These are phyloP conservation scores for Hirsutella minnesotensis DNA, from an alignment of 2,329 filamentous ascomycete genomes.

Conservation along the genomic window DNA sequence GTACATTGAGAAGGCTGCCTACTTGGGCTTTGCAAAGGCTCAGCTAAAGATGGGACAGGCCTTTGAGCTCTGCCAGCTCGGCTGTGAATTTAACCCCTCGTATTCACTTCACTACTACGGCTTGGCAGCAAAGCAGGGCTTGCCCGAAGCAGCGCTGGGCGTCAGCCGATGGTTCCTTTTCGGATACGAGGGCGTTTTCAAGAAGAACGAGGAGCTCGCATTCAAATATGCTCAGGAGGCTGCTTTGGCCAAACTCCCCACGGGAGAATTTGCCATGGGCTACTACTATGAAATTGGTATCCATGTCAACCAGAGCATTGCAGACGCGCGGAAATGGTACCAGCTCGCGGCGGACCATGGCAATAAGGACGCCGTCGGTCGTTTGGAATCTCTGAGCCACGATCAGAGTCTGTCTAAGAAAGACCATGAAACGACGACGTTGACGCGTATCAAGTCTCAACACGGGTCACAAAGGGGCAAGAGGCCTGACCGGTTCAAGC, in stretches of 20 bases:
- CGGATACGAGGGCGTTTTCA: conserved; percentile 81
- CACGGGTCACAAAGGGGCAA: conserved; percentile 57
- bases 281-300: conserved; percentile 98
- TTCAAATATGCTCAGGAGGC: conserved; percentile 86
- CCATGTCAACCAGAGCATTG: conserved; percentile 70
- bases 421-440: conserved; percentile 86
- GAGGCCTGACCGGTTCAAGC: conserved; percentile 48
- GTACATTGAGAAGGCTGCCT: conserved; percentile 94
- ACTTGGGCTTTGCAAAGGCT: conserved; percentile 89
- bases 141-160: conserved; percentile 86
- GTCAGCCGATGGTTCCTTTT: conserved; percentile 99
- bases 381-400: conserved; percentile 74
- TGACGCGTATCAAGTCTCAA: conserved; percentile 75
- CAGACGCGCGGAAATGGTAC: conserved; percentile 82
- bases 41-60: conserved; percentile 96
- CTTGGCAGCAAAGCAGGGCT: conserved; percentile 80
- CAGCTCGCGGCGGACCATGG: conserved; percentile 78
- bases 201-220: conserved; percentile 90
- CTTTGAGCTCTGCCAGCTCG: conserved; percentile 86
- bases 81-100: conserved; percentile 88
- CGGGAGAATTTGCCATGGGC: conserved; percentile 90
- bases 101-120: conserved; percentile 93
- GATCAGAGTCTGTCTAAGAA: conserved; percentile 77
- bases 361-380: conserved; percentile 74
- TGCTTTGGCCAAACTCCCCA: conserved; percentile 68